phyloP scores from a whole-genome alignment of 2,329 filamentous ascomycete species.

The Triangularia setosa region DNA sequence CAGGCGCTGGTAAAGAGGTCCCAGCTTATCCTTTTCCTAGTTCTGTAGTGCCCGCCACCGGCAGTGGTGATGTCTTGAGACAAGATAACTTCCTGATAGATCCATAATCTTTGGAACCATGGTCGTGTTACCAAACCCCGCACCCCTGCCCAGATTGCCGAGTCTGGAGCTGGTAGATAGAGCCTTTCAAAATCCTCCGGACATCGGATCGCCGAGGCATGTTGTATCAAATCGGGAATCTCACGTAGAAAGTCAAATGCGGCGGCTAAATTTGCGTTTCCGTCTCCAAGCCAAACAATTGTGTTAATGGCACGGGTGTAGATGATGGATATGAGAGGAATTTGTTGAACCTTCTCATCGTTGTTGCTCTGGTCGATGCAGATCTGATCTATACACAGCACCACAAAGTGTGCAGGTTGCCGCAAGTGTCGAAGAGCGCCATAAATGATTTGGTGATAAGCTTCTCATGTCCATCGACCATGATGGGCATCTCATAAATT shows the following conservation, averaged over 20 bases:
- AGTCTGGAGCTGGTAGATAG: neutral
- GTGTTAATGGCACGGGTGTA: conserved; percentile 13
- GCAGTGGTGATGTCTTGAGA: neutral
- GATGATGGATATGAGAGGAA: conserved; percentile 14
- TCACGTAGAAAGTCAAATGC: neutral
- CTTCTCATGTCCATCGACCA: neutral
- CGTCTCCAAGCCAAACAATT: conserved; percentile 17
- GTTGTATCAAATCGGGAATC: neutral
- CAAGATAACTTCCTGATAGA: neutral
- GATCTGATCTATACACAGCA: conserved; percentile 33
- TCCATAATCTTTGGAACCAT: neutral
- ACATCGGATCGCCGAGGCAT: neutral
- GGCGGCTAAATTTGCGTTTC: neutral
- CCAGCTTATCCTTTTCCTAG: neutral
- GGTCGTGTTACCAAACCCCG: neutral
- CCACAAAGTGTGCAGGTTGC: neutral
- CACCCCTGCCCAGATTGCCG: neutral
- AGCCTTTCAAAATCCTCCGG: neutral
- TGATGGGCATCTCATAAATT: neutral
- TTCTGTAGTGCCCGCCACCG: neutral
- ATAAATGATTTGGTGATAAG: neutral
- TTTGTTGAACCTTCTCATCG: conserved; percentile 10
- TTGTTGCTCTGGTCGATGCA: conserved; percentile 17
- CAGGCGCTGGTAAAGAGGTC: neutral
- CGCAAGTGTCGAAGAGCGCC: neutral